Evolutionary conservation across 352 stramenopile genomes (phyloP).

Genomic region (Phytophthora syringae): DNA sequence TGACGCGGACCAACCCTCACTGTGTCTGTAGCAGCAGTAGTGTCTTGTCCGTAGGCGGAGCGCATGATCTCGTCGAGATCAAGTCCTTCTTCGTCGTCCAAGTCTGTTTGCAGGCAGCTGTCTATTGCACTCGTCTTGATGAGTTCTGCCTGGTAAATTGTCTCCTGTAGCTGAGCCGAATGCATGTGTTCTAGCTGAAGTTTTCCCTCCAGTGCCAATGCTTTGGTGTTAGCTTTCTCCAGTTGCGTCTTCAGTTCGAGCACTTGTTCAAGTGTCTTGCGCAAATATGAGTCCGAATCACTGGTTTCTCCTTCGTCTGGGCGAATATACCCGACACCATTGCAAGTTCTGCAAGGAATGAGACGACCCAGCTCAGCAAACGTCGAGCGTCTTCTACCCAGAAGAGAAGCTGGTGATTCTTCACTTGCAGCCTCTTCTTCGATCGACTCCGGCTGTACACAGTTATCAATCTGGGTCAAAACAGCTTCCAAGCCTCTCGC

Average conservation of each 20-base stretch:
- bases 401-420: not conserved
- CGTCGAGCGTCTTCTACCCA: slow-evolving; percentile 16
- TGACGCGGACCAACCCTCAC: not conserved
- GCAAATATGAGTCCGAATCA: slow-evolving; percentile 61
- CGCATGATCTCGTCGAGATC: slow-evolving; percentile 58
- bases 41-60: slow-evolving; percentile 14
- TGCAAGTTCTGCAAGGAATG: slow-evolving; percentile 61
- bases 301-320: slow-evolving; percentile 13
- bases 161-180: slow-evolving; percentile 37
- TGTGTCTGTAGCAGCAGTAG: not conserved
- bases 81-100: slow-evolving; percentile 62
- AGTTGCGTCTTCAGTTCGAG: slow-evolving; percentile 57
- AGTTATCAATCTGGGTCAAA: slow-evolving; percentile 42
- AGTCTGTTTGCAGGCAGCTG: slow-evolving; percentile 47
- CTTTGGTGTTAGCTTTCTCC: slow-evolving; percentile 42
- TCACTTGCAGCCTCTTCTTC: slow-evolving; percentile 13
- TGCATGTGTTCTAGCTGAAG: slow-evolving; percentile 43
- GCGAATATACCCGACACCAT: slow-evolving; percentile 60
- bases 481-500: slow-evolving; percentile 58
- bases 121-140: slow-evolving; percentile 39
- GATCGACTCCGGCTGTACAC: slow-evolving; percentile 4
- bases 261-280: slow-evolving; percentile 68
- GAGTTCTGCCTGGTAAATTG: slow-evolving; percentile 46
- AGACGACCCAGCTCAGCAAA: slow-evolving; percentile 35
- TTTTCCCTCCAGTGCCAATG: slow-evolving; percentile 44